Evolutionary conservation across 768 basidiomycete species (phyloP), one percentile per base, ranked within the genome.

Genomic region (Leucocoprinus sp.): DNA sequence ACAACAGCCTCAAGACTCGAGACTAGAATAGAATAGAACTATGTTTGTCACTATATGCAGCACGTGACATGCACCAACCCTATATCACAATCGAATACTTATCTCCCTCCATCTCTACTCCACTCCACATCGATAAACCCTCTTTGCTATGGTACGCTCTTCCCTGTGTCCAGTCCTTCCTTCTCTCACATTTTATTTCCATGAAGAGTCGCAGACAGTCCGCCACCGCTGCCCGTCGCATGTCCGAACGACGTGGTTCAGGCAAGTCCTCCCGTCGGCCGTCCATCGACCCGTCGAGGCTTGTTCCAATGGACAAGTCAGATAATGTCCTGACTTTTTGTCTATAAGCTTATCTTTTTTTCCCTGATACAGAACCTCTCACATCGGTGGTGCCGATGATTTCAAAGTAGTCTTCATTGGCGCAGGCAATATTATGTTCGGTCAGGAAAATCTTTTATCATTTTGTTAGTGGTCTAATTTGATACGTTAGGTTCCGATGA

Each of bases 351-450:
- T 55, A 43, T 53, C 52, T 40, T 42, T 41, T 36, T 15, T 53
- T 40, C 42, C 42, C 38, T 15, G 37, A 31, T 43, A 23, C 63
- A 81, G 76, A 59, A 60, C 65, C 45, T 64, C 65, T 53, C 71
- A 76, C 39, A 58, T 80, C 43, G 70, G 69, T 43, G 82, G 80
- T 12, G 64, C 77, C 38, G 78, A 84, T 53, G 72, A 83, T 57
- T 96, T 96, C 74, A 95, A 96, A 62, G 82, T 98, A 43, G 80
- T 95, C 61, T 93, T 95, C 64, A 72, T 98, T 54, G 93, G 93
- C 41, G 93, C 93, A 21, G 93, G 93, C 12, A 95, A 96, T 67
- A 93, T 97, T 68, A 96, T 96, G 92, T 98, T 98, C 60, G 93
- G 93, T 80, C 43, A 45, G 26, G 18, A 28, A 4, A n/a, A 35